Evolutionary conservation across 768 basidiomycete genomes (phyloP).

Genomic region (Boletus sp.): DNA sequence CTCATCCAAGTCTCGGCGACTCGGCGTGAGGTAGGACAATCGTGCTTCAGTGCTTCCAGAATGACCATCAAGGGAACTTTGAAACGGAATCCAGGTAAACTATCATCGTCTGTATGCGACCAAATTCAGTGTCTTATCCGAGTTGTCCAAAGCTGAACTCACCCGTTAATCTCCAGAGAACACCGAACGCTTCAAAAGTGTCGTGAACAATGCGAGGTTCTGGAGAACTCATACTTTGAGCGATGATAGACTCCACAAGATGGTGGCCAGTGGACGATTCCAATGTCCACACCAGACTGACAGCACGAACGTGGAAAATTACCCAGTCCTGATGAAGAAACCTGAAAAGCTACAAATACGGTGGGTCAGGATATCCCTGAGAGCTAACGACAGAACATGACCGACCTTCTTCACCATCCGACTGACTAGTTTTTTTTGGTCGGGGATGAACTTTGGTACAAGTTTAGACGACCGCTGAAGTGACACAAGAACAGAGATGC

Average conservation of each 20-base stretch:
- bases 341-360: conserved; percentile 52
- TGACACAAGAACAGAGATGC: conserved; percentile 52
- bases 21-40: conserved; percentile 69
- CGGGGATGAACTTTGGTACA: conserved; percentile 50
- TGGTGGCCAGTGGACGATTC: conserved; percentile 51
- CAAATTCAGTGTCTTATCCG: conserved; percentile 4
- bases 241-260: conserved; percentile 77
- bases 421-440: conserved; percentile 52
- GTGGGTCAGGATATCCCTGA: conserved; percentile 1
- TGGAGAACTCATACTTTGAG: conserved; percentile 62
- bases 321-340: conserved; percentile 68
- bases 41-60: conserved; percentile 74
- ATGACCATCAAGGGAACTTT: conserved; percentile 86
- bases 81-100: conserved; percentile 78
- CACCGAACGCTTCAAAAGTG: conserved; percentile 85
- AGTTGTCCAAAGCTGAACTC: conserved; percentile 12
- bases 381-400: background rate
- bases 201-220: conserved; percentile 46
- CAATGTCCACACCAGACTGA: conserved; percentile 79
- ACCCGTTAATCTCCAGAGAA: conserved; percentile 90
- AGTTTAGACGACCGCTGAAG: conserved; percentile 51
- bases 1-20: conserved; percentile 97
- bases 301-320: conserved; percentile 77
- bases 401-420: conserved; percentile 56
- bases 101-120: conserved; percentile 60